phyloP scores from a whole-genome alignment of 805 yeast species.

The Wickerhamiella galacta region DNA sequence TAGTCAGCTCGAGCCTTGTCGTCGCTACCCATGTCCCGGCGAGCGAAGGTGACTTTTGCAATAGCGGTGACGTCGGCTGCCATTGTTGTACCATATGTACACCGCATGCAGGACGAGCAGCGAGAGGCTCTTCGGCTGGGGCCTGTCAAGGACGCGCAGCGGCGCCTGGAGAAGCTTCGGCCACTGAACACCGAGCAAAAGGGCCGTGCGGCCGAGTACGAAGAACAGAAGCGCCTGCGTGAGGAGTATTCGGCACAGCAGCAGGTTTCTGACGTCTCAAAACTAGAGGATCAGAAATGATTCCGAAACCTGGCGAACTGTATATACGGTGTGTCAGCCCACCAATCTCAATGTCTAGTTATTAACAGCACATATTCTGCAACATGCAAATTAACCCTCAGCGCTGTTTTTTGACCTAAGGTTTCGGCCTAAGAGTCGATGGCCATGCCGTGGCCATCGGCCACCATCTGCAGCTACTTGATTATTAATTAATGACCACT shows the following conservation, averaged over 20 bases:
- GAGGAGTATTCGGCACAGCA: constrained; percentile 12
- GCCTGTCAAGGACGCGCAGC: constrained; percentile 65
- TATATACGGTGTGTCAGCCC: too few species aligned
- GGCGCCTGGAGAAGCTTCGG: constrained; percentile 33
- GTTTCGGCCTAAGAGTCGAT: too few species aligned
- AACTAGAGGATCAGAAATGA: not conserved
- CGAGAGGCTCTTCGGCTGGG: constrained; percentile 62
- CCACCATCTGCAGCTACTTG: too few species aligned
- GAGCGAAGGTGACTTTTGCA: constrained; percentile 60
- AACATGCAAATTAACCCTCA: too few species aligned
- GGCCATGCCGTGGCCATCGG: too few species aligned
- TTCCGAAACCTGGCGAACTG: too few species aligned
- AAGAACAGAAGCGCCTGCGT: constrained; percentile 15
- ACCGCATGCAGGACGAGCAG: constrained; percentile 52
- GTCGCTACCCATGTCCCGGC: constrained; percentile 57
- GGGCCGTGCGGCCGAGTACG: constrained; percentile 19
- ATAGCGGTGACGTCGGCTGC: constrained; percentile 38
- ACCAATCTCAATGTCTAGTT: too few species aligned
- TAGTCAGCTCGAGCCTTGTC: too few species aligned
- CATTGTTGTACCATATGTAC: constrained; percentile 53
- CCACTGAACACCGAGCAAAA: constrained; percentile 21
- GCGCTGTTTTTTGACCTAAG: too few species aligned
- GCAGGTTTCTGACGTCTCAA: constrained; percentile 7
- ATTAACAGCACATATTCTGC: too few species aligned
- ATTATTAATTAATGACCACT: too few species aligned